Base-by-base conservation (phyloP, 345 rosid genomes). In the Brassica carinata region DNA sequence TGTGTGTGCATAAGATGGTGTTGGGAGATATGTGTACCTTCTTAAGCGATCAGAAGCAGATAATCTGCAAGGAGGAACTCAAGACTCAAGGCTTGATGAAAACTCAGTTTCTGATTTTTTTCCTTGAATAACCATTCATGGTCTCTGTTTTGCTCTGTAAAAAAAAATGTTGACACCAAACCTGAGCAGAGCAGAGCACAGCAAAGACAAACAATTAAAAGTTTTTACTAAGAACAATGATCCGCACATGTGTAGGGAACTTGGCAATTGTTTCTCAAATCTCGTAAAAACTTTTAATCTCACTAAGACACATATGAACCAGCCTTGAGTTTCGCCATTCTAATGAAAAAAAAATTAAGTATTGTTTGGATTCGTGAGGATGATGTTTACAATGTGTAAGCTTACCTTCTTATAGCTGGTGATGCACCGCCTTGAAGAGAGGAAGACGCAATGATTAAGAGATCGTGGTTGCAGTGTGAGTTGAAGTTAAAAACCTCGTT, bases 11-110 rank as follows among this genome's bases (percentile, higher is more conserved):
- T 55, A n/a, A 43, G 27, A 61, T 4, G 30, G 30, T 29, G 81
- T 75, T 27, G 33, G 17, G 57, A 48, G 14, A 23, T 57, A n/a
- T 45, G 51, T 43, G 81, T 83, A 95, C 99, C 98, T 91, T 89
- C 92, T 92, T 23, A 82, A 86, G 78, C 93, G 93, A 76, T 94
- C 91, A 66, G 93, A 93, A 77, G 92, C 91, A 80, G 96, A 86
- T 77, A 93, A 86, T 69, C 92, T 88, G 26, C 95, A 85, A 10
- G 92, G 86, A 14, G 90, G 87, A 72, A 87, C 90, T 69, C 96
- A 88, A 19, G 93, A 82, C 38, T 93, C 98, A 70, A 87, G 79
- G 82, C 84, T 86, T 76, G 91, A 77, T 15, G 87, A 72, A 3
- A 88, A 84, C 79, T 90, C 92, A 0, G 84, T 79, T 82, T 92